phyloP scores from a whole-genome alignment of 805 yeast genomes.

The Nakazawaea ernobii region DNA sequence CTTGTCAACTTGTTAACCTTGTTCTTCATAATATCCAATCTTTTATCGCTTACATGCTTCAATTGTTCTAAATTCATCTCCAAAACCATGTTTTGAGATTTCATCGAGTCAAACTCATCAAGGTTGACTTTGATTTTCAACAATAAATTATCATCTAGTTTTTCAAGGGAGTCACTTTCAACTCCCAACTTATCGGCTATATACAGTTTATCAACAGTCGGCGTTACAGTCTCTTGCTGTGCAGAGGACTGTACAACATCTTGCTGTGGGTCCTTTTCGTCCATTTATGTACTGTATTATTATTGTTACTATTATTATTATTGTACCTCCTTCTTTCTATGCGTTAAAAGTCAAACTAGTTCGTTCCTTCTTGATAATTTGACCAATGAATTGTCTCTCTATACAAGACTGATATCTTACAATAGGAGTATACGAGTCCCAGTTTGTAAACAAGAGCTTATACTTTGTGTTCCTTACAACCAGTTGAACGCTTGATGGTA shows the following conservation, averaged over 20 bases:
- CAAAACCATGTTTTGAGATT: slow-evolving; percentile 30
- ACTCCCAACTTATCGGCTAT: slow-evolving; percentile 18
- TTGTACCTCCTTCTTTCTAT: no score
- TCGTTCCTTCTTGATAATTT: no score
- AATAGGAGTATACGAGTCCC: no score
- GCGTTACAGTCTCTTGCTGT: not conserved
- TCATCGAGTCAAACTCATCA: slow-evolving; percentile 28
- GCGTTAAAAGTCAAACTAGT: no score
- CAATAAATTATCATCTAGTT: slow-evolving; percentile 19
- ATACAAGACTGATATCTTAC: no score
- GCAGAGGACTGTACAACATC: not conserved
- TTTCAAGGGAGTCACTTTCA: slow-evolving; percentile 17
- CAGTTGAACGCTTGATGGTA: no score
- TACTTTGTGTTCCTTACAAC: not conserved
- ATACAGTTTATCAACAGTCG: not conserved
- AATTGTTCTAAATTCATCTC: slow-evolving; percentile 36
- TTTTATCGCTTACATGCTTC: slow-evolving; percentile 27
- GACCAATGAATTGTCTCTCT: no score
- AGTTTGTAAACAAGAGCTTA: not conserved
- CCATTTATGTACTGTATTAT: no score
- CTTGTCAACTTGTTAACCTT: slow-evolving; percentile 21
- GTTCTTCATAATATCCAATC: slow-evolving; percentile 24
- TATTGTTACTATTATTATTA: no score
- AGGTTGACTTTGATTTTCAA: slow-evolving; percentile 24
- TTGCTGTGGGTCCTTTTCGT: not conserved